A percentile compares a stretch with the other conserved stretches of the same genome.
These are phyloP conservation scores for Phyllosticta citribraziliensis DNA, from an alignment of 2,329 filamentous ascomycete genomes.

Conservation along the genomic window DNA sequence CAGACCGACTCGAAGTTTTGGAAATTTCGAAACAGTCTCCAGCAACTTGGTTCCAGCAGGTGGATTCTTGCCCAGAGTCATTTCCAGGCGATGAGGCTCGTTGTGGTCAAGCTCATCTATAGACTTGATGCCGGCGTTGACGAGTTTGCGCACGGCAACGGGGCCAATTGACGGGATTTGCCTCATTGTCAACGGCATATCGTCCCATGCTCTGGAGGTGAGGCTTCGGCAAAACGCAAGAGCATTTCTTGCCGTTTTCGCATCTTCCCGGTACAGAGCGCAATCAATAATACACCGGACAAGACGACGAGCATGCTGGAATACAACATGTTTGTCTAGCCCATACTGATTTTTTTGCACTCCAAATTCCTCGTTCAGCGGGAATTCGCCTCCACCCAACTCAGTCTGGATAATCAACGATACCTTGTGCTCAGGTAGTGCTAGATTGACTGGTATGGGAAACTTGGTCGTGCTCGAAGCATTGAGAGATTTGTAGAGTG, in stretches of 20 bases:
- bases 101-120: conserved; percentile 60
- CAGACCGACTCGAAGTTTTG: conserved; percentile 50
- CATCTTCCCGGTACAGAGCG: conserved; percentile 53
- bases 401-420: conserved; percentile 69
- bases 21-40: conserved; percentile 59
- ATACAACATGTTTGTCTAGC: conserved; percentile 53
- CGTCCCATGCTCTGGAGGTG: conserved; percentile 70
- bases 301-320: conserved; percentile 59
- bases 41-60: conserved; percentile 68
- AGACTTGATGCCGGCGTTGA: conserved; percentile 57
- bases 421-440: conserved; percentile 60
- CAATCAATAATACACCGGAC: conserved; percentile 71
- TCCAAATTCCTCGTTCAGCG: conserved; percentile 41
- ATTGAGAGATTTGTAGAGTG: conserved; percentile 63
- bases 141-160: conserved; percentile 64
- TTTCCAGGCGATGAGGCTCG: conserved; percentile 66
- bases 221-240: conserved; percentile 72
- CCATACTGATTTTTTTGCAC: conserved; percentile 48
- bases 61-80: conserved; percentile 65
- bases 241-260: conserved; percentile 55
- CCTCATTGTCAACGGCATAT: conserved; percentile 67
- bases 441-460: conserved; percentile 58
- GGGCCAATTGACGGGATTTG: conserved; percentile 73
- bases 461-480: conserved; percentile 58
- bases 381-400: conserved; percentile 53